Percentiles rank a stretch among this genome's conserved stretches.
phyloP scores from a whole-genome alignment of 768 basidiomycete genomes.

The Gyrodon lividus region DNA sequence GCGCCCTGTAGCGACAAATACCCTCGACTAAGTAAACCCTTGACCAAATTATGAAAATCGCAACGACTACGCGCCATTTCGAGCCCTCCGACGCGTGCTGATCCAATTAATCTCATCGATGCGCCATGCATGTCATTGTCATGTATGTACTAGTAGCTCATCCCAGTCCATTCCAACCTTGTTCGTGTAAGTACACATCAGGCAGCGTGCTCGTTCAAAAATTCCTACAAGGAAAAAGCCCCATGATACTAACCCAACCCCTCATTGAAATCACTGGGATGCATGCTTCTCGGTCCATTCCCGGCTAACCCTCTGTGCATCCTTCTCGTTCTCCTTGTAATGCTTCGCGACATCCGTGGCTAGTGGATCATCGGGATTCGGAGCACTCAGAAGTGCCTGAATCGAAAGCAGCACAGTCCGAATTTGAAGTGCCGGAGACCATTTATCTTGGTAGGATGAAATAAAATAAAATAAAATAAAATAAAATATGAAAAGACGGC shows the following conservation, averaged over 20 bases:
- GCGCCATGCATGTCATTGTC: background rate
- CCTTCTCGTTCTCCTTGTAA: conserved; percentile 96
- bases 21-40: background rate
- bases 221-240: background rate
- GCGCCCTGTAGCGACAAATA: background rate
- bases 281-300: conserved; percentile 97
- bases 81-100: background rate
- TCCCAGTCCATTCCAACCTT: no score
- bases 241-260: background rate
- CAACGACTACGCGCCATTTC: no score
- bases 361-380: conserved; percentile 95
- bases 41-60: conserved; percentile 3
- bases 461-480: background rate
- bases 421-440: conserved; percentile 98
- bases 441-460: conserved; percentile 68
- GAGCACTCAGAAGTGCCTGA: conserved; percentile 93
- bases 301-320: conserved; percentile 85
- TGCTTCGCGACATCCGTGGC: conserved; percentile 96
- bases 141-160: no score
- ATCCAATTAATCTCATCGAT: background rate
- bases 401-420: conserved; percentile 95
- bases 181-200: no score
- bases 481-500: no score
- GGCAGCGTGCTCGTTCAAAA: background rate
- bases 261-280: conserved; percentile 17